A percentile compares a stretch with the other conserved stretches of the same genome.
Conservation (phyloP, 306 rosid species). For the Cicer arietinum region DNA sequence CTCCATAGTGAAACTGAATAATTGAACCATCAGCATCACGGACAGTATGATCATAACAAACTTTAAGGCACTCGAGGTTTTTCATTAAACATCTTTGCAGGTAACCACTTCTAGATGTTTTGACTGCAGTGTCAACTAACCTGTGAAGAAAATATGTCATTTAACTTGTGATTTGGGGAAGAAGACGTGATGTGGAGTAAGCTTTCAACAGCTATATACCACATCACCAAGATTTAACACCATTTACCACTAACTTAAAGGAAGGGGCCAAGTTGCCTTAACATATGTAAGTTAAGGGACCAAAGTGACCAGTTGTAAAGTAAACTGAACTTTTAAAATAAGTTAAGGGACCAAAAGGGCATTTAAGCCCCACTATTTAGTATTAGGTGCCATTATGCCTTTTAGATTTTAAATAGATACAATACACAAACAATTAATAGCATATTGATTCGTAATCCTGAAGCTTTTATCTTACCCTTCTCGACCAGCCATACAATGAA, state of each 20-base stretch:
- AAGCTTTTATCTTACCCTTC: conserved; percentile 73
- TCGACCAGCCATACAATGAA: conserved; percentile 99
- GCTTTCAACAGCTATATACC: no score
- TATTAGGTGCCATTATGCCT: conserved; percentile 11
- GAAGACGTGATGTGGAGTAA: no score
- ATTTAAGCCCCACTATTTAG: background rate
- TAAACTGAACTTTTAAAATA: no score
- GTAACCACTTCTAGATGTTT: conserved; percentile 98
- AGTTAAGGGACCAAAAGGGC: no score
- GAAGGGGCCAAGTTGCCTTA: no score
- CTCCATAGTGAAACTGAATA: conserved; percentile 87
- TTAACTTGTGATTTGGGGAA: no score
- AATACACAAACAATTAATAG: background rate
- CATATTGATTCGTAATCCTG: conserved; percentile 10
- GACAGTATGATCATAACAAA: conserved; percentile 87
- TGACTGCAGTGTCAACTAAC: conserved; percentile 96
- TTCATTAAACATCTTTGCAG: conserved; percentile 94
- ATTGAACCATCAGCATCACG: conserved; percentile 96
- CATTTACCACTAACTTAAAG: no score
- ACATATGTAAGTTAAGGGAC: no score
- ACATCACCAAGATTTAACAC: no score
- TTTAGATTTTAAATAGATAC: conserved; percentile 1
- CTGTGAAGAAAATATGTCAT: conserved; percentile 51
- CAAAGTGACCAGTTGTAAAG: no score
- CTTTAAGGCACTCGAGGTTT: conserved; percentile 85